Conservation (phyloP, 1,284 basidiomycete genomes). For the Kwoniella shivajii region DNA sequence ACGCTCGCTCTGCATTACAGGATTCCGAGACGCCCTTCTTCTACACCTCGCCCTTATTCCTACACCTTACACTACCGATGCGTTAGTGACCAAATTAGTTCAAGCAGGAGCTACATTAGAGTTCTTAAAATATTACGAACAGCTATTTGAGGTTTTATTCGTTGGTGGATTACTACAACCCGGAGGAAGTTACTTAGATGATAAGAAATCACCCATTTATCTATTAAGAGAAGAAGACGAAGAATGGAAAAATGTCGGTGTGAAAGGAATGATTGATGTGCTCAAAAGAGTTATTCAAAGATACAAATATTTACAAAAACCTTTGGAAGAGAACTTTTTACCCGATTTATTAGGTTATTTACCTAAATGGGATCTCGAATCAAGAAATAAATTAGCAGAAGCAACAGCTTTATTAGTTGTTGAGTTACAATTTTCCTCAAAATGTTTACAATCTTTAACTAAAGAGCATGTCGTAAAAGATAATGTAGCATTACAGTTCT, state of each 20-base stretch:
- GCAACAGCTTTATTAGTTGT: slow-evolving; percentile 79
- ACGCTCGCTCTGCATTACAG: slow-evolving; percentile 54
- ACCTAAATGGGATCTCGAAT: slow-evolving; percentile 73
- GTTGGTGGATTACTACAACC: slow-evolving; percentile 94
- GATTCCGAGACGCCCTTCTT: slow-evolving; percentile 92
- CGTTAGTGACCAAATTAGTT: slow-evolving; percentile 67
- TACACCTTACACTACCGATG: slow-evolving; percentile 67
- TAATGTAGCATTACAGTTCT: slow-evolving; percentile 72
- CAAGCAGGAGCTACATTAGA: slow-evolving; percentile 90
- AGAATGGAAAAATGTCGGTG: slow-evolving; percentile 44
- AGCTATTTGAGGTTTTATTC: slow-evolving; percentile 91
- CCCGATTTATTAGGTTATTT: slow-evolving; percentile 84
- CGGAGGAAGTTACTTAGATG: slow-evolving; percentile 87
- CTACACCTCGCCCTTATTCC: slow-evolving; percentile 88
- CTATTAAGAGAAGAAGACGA: slow-evolving; percentile 36
- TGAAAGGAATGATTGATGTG: slow-evolving; percentile 90
- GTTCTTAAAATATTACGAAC: slow-evolving; percentile 92
- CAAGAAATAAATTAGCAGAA: slow-evolving; percentile 79
- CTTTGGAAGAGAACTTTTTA: slow-evolving; percentile 82
- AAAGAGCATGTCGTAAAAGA: slow-evolving; percentile 96
- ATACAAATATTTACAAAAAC: slow-evolving; percentile 98
- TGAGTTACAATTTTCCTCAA: slow-evolving; percentile 74
- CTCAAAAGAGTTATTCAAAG: slow-evolving; percentile 93
- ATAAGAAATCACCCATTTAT: slow-evolving; percentile 60
- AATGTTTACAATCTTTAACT: slow-evolving; percentile 76